Percentiles rank a stretch among this genome's conserved stretches.
phyloP scores from a whole-genome alignment of 768 basidiomycete species.

The Russula lepida region DNA sequence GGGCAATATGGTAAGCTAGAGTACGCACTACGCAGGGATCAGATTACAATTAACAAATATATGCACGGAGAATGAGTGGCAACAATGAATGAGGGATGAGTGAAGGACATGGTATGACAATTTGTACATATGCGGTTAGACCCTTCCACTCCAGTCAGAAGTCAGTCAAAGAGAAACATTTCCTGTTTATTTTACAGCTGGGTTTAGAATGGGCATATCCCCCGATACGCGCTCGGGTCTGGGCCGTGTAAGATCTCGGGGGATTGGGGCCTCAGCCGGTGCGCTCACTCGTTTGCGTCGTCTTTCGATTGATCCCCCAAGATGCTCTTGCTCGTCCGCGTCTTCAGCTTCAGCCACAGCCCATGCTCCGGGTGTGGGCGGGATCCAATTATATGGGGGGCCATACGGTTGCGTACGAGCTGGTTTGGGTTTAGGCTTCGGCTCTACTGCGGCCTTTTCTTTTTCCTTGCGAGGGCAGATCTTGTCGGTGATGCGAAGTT shows the following conservation, averaged over 20 bases:
- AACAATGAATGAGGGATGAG: background rate
- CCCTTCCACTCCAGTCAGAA: background rate
- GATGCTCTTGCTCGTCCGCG: background rate
- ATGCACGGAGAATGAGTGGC: conserved; percentile 7
- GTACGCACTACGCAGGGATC: background rate
- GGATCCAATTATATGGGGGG: conserved; percentile 19
- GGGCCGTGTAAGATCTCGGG: background rate
- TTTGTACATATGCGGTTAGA: background rate
- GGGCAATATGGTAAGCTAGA: background rate
- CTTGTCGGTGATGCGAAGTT: conserved; percentile 8
- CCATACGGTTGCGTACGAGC: conserved; percentile 22
- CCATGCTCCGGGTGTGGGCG: conserved; percentile 18
- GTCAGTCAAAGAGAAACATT: background rate
- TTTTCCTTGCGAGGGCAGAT: conserved; percentile 9
- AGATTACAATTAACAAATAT: conserved; percentile 9
- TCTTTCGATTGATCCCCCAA: background rate
- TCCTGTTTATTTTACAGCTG: background rate
- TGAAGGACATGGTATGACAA: background rate
- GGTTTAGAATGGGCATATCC: background rate
- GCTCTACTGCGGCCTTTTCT: background rate
- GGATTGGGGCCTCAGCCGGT: background rate
- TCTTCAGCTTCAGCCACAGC: conserved; percentile 5
- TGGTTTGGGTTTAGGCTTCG: conserved; percentile 9
- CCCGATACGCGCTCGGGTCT: background rate
- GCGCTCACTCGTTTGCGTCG: conserved; percentile 7